Evolutionary conservation across 2,329 filamentous ascomycete species (phyloP), one percentile per base, ranked within the genome.

Genomic region (Camillea tinctor): DNA sequence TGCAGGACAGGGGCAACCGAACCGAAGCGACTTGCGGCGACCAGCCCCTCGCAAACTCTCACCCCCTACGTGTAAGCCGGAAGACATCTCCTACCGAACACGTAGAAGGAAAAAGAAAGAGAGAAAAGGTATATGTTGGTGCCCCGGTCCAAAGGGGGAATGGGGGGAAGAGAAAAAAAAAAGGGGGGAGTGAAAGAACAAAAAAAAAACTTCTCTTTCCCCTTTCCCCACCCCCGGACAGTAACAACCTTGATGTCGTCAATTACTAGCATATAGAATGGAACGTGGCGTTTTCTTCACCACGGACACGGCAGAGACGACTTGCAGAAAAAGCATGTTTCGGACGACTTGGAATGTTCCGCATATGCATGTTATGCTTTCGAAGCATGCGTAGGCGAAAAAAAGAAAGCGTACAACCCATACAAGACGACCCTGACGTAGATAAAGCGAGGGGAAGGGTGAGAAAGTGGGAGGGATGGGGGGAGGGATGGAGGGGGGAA

Each of bases 211-310:
- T 30, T 11, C 26, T n/a, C n/a, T n/a, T n/a, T n/a, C n/a, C n/a
- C n/a, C n/a, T n/a, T n/a, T n/a, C n/a, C n/a, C n/a, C n/a, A n/a
- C 26, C 26, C 26, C 26, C 7, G 26, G 26, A 30, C 26, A 30
- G 13, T 7, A 30, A 30, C 26, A 30, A 30, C 3, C 26, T 30
- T 30, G 26, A 30, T 30, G 26, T 30, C 26, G 26, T 30, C 49
- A 50, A 21, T 50, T 3, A 8, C 49, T 21, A 8, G 21, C 9
- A 56, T 57, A 56, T 63, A 62, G 60, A 60, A 64, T 61, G 60
- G 64, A 66, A 66, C 64, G 64, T 66, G 64, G 64, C 60, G 62
- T 19, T 50, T 66, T 62, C 59, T 63, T 60, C 60, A 61, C 64
- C 62, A 63, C 50, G 59, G 54, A 56, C 58, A 52, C 59, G 64